A percentile compares a stretch with the other conserved stretches of the same genome.
These are phyloP conservation scores for Epichloe gansuensis DNA, from an alignment of 2,329 filamentous ascomycete genomes.

Conservation along the genomic window DNA sequence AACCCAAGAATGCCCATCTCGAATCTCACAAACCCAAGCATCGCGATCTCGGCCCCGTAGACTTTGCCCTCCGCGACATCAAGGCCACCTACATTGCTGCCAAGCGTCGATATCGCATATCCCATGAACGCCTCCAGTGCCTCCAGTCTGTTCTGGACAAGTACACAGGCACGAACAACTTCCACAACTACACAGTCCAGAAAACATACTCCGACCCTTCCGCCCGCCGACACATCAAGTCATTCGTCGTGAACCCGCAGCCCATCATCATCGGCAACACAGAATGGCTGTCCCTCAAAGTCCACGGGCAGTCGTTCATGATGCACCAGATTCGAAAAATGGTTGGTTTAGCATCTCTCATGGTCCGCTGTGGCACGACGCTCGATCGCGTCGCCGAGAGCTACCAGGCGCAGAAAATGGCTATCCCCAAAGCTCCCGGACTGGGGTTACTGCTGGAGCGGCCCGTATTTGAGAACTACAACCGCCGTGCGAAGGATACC, in stretches of 20 bases:
- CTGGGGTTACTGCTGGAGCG: conserved; percentile 79
- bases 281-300: conserved; percentile 90
- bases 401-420: conserved; percentile 61
- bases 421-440: conserved; percentile 88
- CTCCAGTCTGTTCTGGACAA: conserved; percentile 63
- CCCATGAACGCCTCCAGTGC: conserved; percentile 54
- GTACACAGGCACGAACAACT: conserved; percentile 81
- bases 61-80: conserved; percentile 57
- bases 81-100: conserved; percentile 72
- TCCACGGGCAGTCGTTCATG: conserved; percentile 98
- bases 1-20: conserved; percentile 12
- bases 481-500: conserved; percentile 53
- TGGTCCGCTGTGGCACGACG: conserved; percentile 74
- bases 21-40: conserved; percentile 26
- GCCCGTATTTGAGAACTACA: conserved; percentile 86
- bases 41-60: conserved; percentile 38
- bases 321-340: conserved; percentile 99
- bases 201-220: conserved; percentile 74
- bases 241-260: conserved; percentile 63
- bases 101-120: conserved; percentile 76
- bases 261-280: conserved; percentile 83
- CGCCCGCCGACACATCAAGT: conserved; percentile 82
- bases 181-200: conserved; percentile 94
- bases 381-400: conserved; percentile 59
- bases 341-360: conserved; percentile 81